Percentiles rank a stretch among this genome's conserved stretches.
Conservation (phyloP, 2,329 filamentous ascomycete species). For the Pestalotiopsis sp. region DNA sequence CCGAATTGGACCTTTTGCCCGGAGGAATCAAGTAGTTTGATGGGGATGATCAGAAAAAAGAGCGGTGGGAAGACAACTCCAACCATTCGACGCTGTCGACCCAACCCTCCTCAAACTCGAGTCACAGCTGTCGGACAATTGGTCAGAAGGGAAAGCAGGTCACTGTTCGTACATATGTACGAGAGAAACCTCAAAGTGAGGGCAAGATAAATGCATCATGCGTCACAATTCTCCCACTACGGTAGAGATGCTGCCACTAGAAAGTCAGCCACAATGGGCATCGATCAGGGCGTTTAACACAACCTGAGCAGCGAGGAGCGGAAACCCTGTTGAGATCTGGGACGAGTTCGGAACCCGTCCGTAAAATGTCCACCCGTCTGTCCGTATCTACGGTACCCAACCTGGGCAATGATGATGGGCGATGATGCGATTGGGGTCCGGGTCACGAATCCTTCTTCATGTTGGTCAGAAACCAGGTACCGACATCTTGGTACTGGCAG, state of each 20-base stretch:
- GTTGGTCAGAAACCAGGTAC: neutral
- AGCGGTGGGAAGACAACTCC: neutral
- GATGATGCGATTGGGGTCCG: neutral
- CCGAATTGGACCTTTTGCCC: conserved; percentile 2
- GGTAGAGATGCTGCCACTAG: neutral
- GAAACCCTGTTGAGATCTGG: neutral
- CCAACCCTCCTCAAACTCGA: neutral
- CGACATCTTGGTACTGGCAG: neutral
- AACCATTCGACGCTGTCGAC: neutral
- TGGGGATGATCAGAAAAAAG: neutral
- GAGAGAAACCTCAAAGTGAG: too few relatives aligned
- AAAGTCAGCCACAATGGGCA: neutral
- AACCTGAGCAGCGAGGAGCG: neutral
- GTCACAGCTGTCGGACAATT: neutral
- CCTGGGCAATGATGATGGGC: neutral
- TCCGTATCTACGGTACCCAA: neutral
- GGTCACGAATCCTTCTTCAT: neutral
- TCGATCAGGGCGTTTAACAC: too few relatives aligned
- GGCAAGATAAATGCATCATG: neutral
- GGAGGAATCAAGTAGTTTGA: neutral
- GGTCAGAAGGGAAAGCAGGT: neutral
- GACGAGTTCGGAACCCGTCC: neutral
- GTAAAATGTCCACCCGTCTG: neutral
- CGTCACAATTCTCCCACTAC: neutral
- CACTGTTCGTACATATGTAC: too few relatives aligned